Evolutionary conservation across 345 rosid species (phyloP).

Genomic region (Populus nigra): DNA sequence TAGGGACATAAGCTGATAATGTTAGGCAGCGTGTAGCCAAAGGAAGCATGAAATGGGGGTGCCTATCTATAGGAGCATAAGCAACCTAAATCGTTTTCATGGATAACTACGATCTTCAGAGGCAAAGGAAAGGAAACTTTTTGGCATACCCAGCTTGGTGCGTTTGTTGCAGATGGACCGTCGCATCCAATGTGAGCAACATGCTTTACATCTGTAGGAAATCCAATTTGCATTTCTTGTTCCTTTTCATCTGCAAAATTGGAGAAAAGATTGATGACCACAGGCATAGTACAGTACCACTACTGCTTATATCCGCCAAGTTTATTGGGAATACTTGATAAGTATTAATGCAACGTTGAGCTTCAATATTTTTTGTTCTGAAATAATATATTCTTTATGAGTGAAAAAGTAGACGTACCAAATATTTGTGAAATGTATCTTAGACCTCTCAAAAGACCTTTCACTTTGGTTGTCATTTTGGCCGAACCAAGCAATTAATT

Average conservation of each 20-base stretch:
- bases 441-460: slow-evolving; percentile 59
- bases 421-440: slow-evolving; percentile 52
- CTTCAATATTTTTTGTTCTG: background rate
- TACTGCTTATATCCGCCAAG: background rate
- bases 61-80: background rate
- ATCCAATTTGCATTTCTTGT: slow-evolving; percentile 56
- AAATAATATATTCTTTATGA: no score
- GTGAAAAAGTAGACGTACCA: slow-evolving; percentile 29
- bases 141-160: slow-evolving; percentile 62
- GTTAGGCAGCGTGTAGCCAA: background rate
- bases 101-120: background rate
- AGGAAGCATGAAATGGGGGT: background rate
- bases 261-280: background rate
- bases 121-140: background rate
- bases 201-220: slow-evolving; percentile 80
- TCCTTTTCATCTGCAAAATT: slow-evolving; percentile 50
- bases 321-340: background rate
- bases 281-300: background rate
- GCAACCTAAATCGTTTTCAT: background rate
- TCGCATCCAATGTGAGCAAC: slow-evolving; percentile 75
- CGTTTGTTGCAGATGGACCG: slow-evolving; percentile 45
- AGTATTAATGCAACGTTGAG: background rate
- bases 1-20: background rate
- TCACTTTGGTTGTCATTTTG: slow-evolving; percentile 36
- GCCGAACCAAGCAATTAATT: background rate